Percentiles rank a stretch among this genome's conserved stretches.
phyloP scores from a whole-genome alignment of 108 stramenopile species.

The Nitzschia sp. region DNA sequence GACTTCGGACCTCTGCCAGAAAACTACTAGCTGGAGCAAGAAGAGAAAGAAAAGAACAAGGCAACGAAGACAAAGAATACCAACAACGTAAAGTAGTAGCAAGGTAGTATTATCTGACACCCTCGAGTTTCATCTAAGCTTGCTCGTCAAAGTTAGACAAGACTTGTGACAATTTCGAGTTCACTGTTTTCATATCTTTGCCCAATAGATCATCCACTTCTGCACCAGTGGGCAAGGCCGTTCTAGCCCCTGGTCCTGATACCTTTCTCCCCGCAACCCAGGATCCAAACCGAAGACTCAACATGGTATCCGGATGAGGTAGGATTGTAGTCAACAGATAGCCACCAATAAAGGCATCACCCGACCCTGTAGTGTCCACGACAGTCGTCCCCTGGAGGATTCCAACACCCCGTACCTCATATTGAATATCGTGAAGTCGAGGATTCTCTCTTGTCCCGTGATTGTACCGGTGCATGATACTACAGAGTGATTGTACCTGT shows the following conservation, averaged over 20 bases:
- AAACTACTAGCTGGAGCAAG: too few relatives aligned
- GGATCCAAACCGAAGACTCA: conserved; percentile 35
- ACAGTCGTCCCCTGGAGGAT: conserved; percentile 30
- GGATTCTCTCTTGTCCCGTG: too few relatives aligned
- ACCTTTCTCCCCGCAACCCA: conserved; percentile 55
- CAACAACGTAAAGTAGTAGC: too few relatives aligned
- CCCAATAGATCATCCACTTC: conserved; percentile 42
- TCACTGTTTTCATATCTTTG: background rate
- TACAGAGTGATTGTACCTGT: too few relatives aligned
- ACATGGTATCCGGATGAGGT: background rate
- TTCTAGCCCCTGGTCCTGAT: conserved; percentile 39
- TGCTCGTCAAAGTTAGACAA: background rate
- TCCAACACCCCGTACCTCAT: conserved; percentile 29
- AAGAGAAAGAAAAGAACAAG: too few relatives aligned
- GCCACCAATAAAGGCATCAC: conserved; percentile 61
- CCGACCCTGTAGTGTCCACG: conserved; percentile 63
- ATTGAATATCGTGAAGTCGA: background rate
- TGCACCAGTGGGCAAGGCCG: conserved; percentile 27
- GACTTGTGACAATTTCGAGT: background rate
- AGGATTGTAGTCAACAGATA: conserved; percentile 33
- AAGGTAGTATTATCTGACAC: too few relatives aligned
- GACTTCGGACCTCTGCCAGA: too few relatives aligned
- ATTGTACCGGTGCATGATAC: too few relatives aligned
- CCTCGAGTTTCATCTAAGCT: too few relatives aligned
- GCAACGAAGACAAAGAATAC: too few relatives aligned